Percentiles rank a stretch among this genome's conserved stretches.
phyloP scores from a whole-genome alignment of 2,329 filamentous ascomycete species.

The Thielaviopsis punctulata region DNA sequence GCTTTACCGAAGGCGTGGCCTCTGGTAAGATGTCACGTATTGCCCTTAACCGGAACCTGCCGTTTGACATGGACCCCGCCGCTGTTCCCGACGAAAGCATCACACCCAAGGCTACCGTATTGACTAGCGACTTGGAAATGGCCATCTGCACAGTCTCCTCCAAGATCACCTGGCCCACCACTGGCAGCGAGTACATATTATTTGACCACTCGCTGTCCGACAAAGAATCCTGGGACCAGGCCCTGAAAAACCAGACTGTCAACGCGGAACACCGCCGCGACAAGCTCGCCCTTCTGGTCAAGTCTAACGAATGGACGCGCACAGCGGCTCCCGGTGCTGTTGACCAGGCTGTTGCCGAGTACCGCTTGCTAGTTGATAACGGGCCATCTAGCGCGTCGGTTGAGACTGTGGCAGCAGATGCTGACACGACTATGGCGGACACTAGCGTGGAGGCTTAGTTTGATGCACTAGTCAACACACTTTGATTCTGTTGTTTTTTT shows the following conservation, averaged over 20 bases:
- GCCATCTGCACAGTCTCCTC: constrained; percentile 64
- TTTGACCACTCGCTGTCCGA: constrained; percentile 53
- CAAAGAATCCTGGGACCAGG: constrained; percentile 42
- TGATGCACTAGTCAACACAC: background rate
- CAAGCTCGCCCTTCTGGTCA: constrained; percentile 61
- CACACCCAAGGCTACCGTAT: constrained; percentile 42
- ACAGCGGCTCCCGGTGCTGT: constrained; percentile 62
- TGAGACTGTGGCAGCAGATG: constrained; percentile 15
- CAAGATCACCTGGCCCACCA: constrained; percentile 60
- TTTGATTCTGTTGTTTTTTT: no score
- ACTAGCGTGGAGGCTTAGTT: constrained; percentile 8
- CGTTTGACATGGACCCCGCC: constrained; percentile 34
- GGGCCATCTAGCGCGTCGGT: constrained; percentile 16
- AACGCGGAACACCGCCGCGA: constrained; percentile 45
- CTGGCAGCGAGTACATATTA: constrained; percentile 52
- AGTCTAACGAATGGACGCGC: constrained; percentile 65
- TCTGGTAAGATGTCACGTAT: constrained; percentile 48
- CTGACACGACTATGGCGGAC: constrained; percentile 15
- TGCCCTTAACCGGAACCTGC: constrained; percentile 55
- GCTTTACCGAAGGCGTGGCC: constrained; percentile 67
- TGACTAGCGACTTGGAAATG: constrained; percentile 50
- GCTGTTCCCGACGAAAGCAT: constrained; percentile 38
- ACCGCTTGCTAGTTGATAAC: constrained; percentile 35
- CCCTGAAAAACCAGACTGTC: constrained; percentile 34
- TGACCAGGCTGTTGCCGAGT: constrained; percentile 54